Percentiles rank a stretch among this genome's conserved stretches.
Conservation (phyloP, 2,329 filamentous ascomycete genomes). For the Hymenoscyphus fructigenus region DNA sequence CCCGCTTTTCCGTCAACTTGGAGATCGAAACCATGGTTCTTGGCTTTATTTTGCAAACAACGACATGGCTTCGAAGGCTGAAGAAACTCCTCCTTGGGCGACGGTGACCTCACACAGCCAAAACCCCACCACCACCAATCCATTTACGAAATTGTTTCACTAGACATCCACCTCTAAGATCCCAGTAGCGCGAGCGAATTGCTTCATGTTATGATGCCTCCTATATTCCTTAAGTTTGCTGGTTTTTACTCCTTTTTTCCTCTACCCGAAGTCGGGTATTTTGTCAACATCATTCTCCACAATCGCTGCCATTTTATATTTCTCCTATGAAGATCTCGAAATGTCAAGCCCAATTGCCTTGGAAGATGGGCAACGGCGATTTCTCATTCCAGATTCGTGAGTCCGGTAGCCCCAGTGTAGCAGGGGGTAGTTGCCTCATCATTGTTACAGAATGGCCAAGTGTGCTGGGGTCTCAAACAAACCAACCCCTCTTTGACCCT, state of each 20-base stretch:
- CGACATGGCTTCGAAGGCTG: not conserved
- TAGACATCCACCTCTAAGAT: not conserved
- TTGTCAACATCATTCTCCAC: not conserved
- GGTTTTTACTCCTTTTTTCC: not conserved
- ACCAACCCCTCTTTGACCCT: conserved; percentile 6
- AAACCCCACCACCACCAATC: not conserved
- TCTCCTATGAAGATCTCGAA: not conserved
- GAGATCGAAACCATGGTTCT: not conserved
- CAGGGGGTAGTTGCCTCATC: not conserved
- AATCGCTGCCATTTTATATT: not conserved
- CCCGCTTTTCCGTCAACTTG: not conserved
- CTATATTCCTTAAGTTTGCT: not conserved
- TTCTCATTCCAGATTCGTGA: not conserved
- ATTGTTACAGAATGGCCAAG: not conserved
- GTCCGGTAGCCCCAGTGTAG: not conserved
- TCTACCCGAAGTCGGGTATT: conserved; percentile 1
- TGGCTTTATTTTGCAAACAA: not conserved
- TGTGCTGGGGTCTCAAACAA: not conserved
- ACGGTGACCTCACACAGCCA: not conserved
- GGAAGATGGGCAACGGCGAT: not conserved
- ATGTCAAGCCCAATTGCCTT: not conserved
- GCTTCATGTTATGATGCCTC: not conserved
- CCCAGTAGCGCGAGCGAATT: not conserved
- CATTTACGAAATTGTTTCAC: not conserved
- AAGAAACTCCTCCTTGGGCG: not conserved